Percentiles rank a stretch among this genome's conserved stretches.
Evolutionary conservation across 148 eudicot genomes (phyloP).

Genomic region (Chenopodium album): DNA sequence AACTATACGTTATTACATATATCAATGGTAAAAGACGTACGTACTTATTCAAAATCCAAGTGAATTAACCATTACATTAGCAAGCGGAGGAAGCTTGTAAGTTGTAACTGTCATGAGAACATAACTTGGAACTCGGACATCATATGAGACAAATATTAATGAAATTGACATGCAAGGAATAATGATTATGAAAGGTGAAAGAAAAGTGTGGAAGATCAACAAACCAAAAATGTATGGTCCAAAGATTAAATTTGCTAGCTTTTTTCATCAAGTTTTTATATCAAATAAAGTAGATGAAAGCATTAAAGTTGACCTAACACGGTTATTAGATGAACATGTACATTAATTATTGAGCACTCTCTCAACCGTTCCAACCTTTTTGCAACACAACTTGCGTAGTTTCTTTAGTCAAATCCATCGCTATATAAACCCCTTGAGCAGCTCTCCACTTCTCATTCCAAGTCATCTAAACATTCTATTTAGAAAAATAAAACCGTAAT

Average conservation of each 20-base stretch:
- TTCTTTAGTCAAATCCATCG: not conserved
- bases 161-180: no score
- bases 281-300: slow-evolving; percentile 23
- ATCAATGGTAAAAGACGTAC: no score
- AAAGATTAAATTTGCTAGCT: slow-evolving; percentile 10
- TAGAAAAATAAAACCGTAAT: not conserved
- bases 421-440: slow-evolving; percentile 21
- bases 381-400: not conserved
- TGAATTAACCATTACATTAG: no score
- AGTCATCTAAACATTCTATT: slow-evolving; percentile 14
- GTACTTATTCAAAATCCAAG: no score
- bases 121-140: no score
- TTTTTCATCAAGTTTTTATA: not conserved
- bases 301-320: slow-evolving; percentile 19
- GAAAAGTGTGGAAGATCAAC: not conserved
- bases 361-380: slow-evolving; percentile 19
- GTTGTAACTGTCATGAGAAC: no score
- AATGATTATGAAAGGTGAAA: not conserved
- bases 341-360: not conserved
- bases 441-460: slow-evolving; percentile 23
- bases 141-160: no score
- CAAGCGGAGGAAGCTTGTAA: no score
- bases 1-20: no score
- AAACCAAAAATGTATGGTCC: not conserved
- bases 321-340: slow-evolving; percentile 21